Evolutionary conservation across 1,284 basidiomycete species (phyloP).

Genomic region (Boletus albobrunnescens): DNA sequence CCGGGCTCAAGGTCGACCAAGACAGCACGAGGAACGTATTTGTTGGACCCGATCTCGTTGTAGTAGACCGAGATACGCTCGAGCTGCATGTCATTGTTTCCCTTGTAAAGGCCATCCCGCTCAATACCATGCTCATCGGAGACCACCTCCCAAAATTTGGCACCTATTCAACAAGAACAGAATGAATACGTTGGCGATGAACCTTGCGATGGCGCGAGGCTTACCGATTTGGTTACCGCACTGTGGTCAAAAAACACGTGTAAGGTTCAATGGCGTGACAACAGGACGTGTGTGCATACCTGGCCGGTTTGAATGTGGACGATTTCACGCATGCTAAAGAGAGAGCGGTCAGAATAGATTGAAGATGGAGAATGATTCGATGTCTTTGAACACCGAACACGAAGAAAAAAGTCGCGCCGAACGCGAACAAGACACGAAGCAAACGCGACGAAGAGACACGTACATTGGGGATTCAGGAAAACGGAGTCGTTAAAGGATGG

Average conservation of each 20-base stretch:
- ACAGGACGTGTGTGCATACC: constrained; percentile 43
- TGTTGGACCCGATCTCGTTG: constrained; percentile 86
- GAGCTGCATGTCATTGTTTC: constrained; percentile 92
- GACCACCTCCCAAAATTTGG: constrained; percentile 98
- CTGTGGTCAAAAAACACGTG: constrained; percentile 42
- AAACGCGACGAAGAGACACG: constrained; percentile 27
- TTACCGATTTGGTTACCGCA: constrained; percentile 97
- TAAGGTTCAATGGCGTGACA: constrained; percentile 5
- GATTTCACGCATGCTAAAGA: constrained; percentile 88
- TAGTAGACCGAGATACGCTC: constrained; percentile 97
- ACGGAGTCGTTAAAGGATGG: constrained; percentile 32
- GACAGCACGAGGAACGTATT: constrained; percentile 96
- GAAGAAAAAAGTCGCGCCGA: constrained; percentile 26
- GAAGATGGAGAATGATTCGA: constrained; percentile 22
- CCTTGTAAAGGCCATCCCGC: constrained; percentile 88
- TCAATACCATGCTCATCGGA: constrained; percentile 98
- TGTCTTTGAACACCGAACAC: constrained; percentile 44
- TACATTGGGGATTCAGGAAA: constrained; percentile 25
- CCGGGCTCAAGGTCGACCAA: constrained; percentile 94
- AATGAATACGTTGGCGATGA: neutral
- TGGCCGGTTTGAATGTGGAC: constrained; percentile 96
- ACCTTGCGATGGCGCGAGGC: constrained; percentile 26
- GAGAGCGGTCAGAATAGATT: constrained; percentile 31
- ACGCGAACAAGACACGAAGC: constrained; percentile 21
- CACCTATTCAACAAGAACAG: constrained; percentile 50